Conservation (phyloP, 2,329 filamentous ascomycete species). For the Nemania bipapillata region DNA sequence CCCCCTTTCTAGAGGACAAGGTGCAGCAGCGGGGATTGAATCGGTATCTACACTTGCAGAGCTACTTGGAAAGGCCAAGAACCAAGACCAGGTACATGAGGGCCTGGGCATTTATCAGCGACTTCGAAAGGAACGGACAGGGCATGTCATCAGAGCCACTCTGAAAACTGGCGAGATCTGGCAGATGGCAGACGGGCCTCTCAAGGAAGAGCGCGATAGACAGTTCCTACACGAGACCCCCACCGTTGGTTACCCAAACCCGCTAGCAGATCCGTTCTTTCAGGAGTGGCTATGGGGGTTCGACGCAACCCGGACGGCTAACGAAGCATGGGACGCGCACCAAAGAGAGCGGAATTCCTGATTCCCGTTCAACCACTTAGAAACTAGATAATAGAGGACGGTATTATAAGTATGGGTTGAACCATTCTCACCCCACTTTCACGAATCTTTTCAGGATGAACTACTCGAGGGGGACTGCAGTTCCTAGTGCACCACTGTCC, state of each 20-base stretch:
- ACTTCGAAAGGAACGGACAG: conserved; percentile 39
- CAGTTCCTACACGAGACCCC: conserved; percentile 36
- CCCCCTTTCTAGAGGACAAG: conserved; percentile 35
- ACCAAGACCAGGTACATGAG: conserved; percentile 17
- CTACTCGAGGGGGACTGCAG: neutral
- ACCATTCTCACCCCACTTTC: neutral
- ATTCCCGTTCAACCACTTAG: neutral
- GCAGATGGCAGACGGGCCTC: conserved; percentile 41
- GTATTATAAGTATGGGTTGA: neutral
- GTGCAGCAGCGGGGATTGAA: conserved; percentile 40
- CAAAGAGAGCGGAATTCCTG: conserved; percentile 8
- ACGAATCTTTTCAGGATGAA: neutral
- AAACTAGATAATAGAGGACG: neutral
- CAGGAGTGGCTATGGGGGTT: conserved; percentile 43
- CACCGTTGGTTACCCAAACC: conserved; percentile 40
- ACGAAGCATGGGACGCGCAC: conserved; percentile 36
- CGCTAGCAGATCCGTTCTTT: conserved; percentile 42
- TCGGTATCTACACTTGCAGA: conserved; percentile 38
- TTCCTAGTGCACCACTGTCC: neutral
- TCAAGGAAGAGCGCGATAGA: conserved; percentile 39
- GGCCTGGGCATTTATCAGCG: conserved; percentile 37
- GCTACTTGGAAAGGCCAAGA: conserved; percentile 33
- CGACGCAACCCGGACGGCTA: conserved; percentile 31
- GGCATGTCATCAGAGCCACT: conserved; percentile 37
- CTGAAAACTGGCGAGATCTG: conserved; percentile 38